Evolutionary conservation across 2,329 filamentous ascomycete genomes (phyloP).

Genomic region (Stromatinia cepivora): DNA sequence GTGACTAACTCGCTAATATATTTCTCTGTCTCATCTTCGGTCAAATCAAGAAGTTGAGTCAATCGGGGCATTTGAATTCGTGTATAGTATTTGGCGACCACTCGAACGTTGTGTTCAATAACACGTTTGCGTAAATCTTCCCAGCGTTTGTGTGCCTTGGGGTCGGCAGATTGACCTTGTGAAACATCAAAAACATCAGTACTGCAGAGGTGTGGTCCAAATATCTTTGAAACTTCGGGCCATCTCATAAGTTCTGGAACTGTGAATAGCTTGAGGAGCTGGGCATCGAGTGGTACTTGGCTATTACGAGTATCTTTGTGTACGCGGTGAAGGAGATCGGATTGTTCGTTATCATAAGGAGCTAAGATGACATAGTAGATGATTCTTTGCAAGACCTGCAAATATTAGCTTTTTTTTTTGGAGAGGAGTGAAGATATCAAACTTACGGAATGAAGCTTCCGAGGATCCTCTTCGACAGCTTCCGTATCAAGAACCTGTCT

Average conservation of each 20-base stretch:
- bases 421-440: not conserved
- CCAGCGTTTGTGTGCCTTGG: slow-evolving; percentile 84
- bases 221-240: slow-evolving; percentile 88
- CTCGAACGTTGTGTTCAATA: slow-evolving; percentile 98
- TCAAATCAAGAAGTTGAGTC: slow-evolving; percentile 86
- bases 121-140: slow-evolving; percentile 95
- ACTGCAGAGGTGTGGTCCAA: slow-evolving; percentile 80
- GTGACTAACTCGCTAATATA: slow-evolving; percentile 98
- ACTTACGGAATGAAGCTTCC: slow-evolving; percentile 80
- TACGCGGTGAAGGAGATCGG: slow-evolving; percentile 92
- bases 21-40: slow-evolving; percentile 96
- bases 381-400: slow-evolving; percentile 83
- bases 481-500: slow-evolving; percentile 95
- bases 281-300: slow-evolving; percentile 75
- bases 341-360: slow-evolving; percentile 97
- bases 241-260: slow-evolving; percentile 97
- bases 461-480: slow-evolving; percentile 85
- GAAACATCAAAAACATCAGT: slow-evolving; percentile 86
- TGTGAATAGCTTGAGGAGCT: slow-evolving; percentile 91
- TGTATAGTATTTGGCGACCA: slow-evolving; percentile 98
- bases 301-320: slow-evolving; percentile 80
- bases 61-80: slow-evolving; percentile 90
- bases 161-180: slow-evolving; percentile 65
- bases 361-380: slow-evolving; percentile 97
- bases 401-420: slow-evolving; percentile 28